A percentile compares a stretch with the other conserved stretches of the same genome.
These are phyloP conservation scores for Carex littledalei DNA, from an alignment of 176 grass and related monocot species.

Conservation along the genomic window DNA sequence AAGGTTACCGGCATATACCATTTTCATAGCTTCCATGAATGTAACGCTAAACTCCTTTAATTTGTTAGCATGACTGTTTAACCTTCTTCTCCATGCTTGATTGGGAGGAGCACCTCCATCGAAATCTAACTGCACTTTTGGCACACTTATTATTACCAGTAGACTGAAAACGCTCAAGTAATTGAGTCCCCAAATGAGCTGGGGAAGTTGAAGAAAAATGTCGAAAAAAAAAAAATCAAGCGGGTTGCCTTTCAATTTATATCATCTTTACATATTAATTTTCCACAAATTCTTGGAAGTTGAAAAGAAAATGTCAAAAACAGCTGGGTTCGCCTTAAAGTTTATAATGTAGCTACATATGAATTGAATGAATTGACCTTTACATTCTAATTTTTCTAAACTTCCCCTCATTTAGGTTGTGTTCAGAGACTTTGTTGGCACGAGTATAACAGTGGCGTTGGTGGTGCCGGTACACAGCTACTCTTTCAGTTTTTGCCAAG, in stretches of 20 bases:
- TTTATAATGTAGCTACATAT: background rate
- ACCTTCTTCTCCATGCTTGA: conserved; percentile 81
- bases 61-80: conserved; percentile 91
- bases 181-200: background rate
- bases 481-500: background rate
- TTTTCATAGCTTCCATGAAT: conserved; percentile 79
- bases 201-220: background rate
- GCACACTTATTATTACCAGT: conserved; percentile 1
- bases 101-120: conserved; percentile 81
- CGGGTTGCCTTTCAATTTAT: background rate
- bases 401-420: background rate
- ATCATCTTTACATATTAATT: background rate
- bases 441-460: background rate
- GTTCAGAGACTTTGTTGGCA: background rate
- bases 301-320: background rate
- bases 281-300: background rate
- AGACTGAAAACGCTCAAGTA: background rate
- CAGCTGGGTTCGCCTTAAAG: background rate
- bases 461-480: background rate
- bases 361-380: background rate
- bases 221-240: background rate
- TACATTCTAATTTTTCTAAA: background rate
- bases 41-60: conserved; percentile 95
- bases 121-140: conserved; percentile 69
- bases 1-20: conserved; percentile 38